Evolutionary conservation across 768 basidiomycete genomes (phyloP).

Genomic region (Pleurotus platypus): DNA sequence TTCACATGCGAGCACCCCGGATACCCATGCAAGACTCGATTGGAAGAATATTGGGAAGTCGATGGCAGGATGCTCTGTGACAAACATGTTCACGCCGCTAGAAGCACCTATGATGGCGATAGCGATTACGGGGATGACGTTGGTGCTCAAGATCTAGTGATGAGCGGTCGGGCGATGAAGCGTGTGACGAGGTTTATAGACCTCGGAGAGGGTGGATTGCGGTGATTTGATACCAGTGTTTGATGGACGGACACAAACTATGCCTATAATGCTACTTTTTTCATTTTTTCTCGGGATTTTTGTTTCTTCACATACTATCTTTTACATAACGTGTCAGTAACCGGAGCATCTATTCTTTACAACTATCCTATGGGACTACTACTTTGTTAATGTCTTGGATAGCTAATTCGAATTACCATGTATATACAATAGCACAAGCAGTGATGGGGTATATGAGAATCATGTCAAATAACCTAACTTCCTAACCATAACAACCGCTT

Average conservation of each 20-base stretch:
- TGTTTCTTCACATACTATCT: neutral
- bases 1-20: slow-evolving; percentile 75
- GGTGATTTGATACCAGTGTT: slow-evolving; percentile 10
- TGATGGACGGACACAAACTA: neutral
- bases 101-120: slow-evolving; percentile 16
- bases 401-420: slow-evolving; percentile 4
- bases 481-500: slow-evolving; percentile 90
- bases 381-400: slow-evolving; percentile 5
- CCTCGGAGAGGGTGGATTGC: slow-evolving; percentile 35
- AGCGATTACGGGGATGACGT: slow-evolving; percentile 22
- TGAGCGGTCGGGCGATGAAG: slow-evolving; percentile 60
- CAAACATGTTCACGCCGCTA: slow-evolving; percentile 51
- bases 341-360: slow-evolving; percentile 1
- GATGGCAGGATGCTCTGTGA: slow-evolving; percentile 87
- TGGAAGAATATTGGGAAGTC: slow-evolving; percentile 88
- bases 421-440: slow-evolving; percentile 1
- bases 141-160: slow-evolving; percentile 26
- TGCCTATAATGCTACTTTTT: neutral
- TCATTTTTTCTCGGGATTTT: neutral
- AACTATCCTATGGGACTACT: slow-evolving; percentile 3
- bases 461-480: slow-evolving; percentile 33
- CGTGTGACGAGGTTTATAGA: slow-evolving; percentile 82
- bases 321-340: neutral
- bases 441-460: neutral
- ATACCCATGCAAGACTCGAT: slow-evolving; percentile 46